phyloP scores from a whole-genome alignment of 2,329 filamentous ascomycete species.

The Akanthomyces uredinophilus region DNA sequence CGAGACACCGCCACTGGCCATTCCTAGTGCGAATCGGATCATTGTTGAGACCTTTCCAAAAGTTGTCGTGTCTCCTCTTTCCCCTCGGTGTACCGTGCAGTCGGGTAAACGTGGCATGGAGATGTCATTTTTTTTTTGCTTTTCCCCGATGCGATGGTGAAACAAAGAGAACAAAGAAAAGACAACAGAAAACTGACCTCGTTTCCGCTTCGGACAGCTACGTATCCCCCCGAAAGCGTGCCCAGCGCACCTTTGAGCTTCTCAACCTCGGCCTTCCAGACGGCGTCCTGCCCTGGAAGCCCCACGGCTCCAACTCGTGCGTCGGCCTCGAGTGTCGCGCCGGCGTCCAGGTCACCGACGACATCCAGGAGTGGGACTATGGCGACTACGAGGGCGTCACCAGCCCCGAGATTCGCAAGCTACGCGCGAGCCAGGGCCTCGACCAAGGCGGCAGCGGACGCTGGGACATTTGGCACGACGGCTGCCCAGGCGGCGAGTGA shows the following conservation, averaged over 20 bases:
- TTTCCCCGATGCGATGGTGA: too few relatives aligned
- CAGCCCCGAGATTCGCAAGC: constrained; percentile 59
- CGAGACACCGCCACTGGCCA: not conserved
- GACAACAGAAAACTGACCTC: not conserved
- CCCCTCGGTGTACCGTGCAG: not conserved
- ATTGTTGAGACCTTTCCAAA: not conserved
- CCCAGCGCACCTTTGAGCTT: constrained; percentile 85
- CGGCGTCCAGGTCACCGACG: constrained; percentile 61
- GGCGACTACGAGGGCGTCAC: constrained; percentile 82
- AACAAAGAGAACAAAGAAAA: too few relatives aligned
- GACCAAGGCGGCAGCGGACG: constrained; percentile 27
- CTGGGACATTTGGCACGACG: constrained; percentile 90
- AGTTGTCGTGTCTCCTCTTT: not conserved
- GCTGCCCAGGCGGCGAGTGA: constrained; percentile 79
- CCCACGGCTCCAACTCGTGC: constrained; percentile 35
- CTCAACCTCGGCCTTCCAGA: constrained; percentile 68
- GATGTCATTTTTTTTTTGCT: too few relatives aligned
- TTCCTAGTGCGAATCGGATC: not conserved
- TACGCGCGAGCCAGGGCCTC: constrained; percentile 52
- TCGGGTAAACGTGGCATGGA: not conserved
- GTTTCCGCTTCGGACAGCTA: constrained; percentile 45
- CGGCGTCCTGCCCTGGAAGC: constrained; percentile 63
- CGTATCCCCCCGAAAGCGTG: constrained; percentile 79
- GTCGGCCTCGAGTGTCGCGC: constrained; percentile 49
- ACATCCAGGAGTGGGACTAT: constrained; percentile 83